Conservation (phyloP, 345 rosid species). For the Dovyalis caffra region DNA sequence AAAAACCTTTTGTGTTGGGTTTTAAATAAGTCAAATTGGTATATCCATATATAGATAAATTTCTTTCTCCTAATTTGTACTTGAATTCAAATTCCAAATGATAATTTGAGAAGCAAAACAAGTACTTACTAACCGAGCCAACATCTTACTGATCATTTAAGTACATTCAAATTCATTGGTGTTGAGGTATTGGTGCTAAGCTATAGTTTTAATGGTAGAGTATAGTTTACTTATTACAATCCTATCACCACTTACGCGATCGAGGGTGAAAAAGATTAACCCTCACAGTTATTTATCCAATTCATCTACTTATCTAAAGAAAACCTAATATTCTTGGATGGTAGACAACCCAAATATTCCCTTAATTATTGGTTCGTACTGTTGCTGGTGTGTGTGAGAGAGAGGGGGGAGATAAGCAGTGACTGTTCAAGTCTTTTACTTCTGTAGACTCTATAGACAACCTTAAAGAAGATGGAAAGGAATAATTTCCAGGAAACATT, state of each 20-base stretch:
- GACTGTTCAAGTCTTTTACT: slow-evolving; percentile 12
- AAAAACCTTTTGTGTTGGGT: background rate
- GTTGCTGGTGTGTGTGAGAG: slow-evolving; percentile 4
- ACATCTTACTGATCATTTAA: too few relatives aligned
- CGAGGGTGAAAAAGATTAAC: background rate
- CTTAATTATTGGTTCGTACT: slow-evolving; percentile 25
- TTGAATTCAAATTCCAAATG: too few relatives aligned
- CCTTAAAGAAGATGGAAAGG: slow-evolving; percentile 16
- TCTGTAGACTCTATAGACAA: background rate
- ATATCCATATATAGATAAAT: too few relatives aligned
- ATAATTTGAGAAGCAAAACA: too few relatives aligned
- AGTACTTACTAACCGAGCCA: too few relatives aligned
- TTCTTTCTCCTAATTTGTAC: too few relatives aligned
- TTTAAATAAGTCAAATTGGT: background rate
- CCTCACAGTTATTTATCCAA: background rate
- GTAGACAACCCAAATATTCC: slow-evolving; percentile 9
- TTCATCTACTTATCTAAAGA: background rate
- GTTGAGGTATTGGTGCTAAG: too few relatives aligned
- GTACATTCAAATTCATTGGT: too few relatives aligned
- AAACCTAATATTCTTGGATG: background rate
- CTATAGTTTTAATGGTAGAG: background rate
- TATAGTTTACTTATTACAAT: background rate
- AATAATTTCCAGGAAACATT: slow-evolving; percentile 17
- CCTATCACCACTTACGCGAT: background rate
- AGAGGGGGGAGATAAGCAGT: background rate